Evolutionary conservation across 1,284 basidiomycete genomes (phyloP).

Genomic region (Pyrrhoderma noxium): DNA sequence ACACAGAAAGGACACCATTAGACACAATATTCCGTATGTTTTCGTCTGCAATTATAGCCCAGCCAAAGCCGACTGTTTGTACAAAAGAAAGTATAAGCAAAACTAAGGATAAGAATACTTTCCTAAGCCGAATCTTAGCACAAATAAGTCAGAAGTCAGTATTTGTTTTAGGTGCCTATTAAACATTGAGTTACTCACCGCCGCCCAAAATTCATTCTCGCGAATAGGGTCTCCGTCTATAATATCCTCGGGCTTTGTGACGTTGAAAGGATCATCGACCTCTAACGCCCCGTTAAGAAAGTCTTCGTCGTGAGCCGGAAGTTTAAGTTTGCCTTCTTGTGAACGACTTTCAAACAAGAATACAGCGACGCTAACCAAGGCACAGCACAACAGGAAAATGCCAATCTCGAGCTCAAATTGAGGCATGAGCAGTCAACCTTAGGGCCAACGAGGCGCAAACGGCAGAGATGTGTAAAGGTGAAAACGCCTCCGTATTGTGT

Average conservation of each 20-base stretch:
- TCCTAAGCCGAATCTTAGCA: slow-evolving; percentile 50
- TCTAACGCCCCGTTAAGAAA: slow-evolving; percentile 26
- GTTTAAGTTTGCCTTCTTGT: slow-evolving; percentile 46
- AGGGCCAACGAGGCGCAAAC: neutral
- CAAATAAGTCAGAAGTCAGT: slow-evolving; percentile 11
- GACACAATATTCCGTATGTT: slow-evolving; percentile 28
- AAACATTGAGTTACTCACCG: slow-evolving; percentile 36
- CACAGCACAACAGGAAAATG: slow-evolving; percentile 15
- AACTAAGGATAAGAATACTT: slow-evolving; percentile 41
- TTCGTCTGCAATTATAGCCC: slow-evolving; percentile 37
- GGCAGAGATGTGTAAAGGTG: too few species aligned
- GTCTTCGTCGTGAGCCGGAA: slow-evolving; percentile 37
- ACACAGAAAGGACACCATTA: slow-evolving; percentile 44
- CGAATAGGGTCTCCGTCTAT: slow-evolving; percentile 73
- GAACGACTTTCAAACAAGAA: slow-evolving; percentile 30
- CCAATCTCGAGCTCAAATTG: neutral
- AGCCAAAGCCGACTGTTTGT: slow-evolving; percentile 48
- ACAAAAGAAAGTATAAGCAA: slow-evolving; percentile 41
- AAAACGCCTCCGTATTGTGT: too few species aligned
- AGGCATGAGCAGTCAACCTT: neutral
- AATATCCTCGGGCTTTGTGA: slow-evolving; percentile 62
- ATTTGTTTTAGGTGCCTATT: neutral
- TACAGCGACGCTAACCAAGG: slow-evolving; percentile 38
- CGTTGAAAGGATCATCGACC: slow-evolving; percentile 66
- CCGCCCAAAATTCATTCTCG: slow-evolving; percentile 63